Evolutionary conservation across 768 basidiomycete species (phyloP).

Genomic region (Kwoniella sp.): DNA sequence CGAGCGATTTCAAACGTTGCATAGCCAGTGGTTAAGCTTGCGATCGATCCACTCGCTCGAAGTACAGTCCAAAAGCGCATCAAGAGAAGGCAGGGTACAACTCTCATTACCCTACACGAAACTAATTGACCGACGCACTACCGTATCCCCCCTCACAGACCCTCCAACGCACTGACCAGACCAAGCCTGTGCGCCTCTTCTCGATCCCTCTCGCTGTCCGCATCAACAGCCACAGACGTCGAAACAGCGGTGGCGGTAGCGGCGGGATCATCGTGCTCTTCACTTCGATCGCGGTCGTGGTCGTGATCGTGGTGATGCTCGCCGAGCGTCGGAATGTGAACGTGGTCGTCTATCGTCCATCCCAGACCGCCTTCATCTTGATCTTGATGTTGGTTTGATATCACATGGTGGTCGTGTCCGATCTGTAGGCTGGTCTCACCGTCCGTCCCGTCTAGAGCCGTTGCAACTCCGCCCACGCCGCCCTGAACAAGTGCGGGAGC

Average conservation of each 20-base stretch:
- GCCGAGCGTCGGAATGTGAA: background rate
- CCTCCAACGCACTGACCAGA: slow-evolving; percentile 20
- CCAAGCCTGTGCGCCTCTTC: slow-evolving; percentile 15
- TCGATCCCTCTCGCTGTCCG: background rate
- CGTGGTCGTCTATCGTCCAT: background rate
- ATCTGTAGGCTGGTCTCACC: background rate
- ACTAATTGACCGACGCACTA: no score
- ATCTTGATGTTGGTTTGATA: background rate
- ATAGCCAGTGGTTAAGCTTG: no score
- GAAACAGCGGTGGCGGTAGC: no score
- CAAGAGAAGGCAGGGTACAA: no score
- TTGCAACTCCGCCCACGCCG: background rate
- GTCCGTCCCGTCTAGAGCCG: no score
- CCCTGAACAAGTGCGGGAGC: no score
- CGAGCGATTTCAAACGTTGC: no score
- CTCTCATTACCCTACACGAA: no score
- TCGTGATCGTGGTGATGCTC: background rate
- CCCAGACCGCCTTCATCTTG: background rate
- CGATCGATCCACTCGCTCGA: no score
- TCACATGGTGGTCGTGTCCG: background rate
- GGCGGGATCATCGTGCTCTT: background rate
- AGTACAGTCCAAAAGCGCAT: no score
- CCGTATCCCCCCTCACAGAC: no score
- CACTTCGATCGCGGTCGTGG: background rate
- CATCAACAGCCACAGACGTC: background rate